Conservation (phyloP, 495 filamentous ascomycete genomes). For the Penicillium malachiteum region DNA sequence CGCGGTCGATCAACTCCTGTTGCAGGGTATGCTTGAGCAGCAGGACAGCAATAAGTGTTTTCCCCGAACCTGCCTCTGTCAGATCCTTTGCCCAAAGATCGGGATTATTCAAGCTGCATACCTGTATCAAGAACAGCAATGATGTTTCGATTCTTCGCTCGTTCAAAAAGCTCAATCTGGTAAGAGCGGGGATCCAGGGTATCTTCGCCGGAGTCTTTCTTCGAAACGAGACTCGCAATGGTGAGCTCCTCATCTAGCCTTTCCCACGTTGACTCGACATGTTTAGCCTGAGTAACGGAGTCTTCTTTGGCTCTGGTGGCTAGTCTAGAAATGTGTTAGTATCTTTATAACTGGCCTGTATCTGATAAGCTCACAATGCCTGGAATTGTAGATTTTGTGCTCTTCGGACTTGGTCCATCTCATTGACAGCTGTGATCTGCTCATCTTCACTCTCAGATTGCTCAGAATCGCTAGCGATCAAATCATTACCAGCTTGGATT, state of each 20-base stretch:
- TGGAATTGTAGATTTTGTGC: constrained; percentile 55
- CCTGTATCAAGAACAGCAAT: constrained; percentile 97
- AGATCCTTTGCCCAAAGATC: not conserved
- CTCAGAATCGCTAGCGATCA: constrained; percentile 16
- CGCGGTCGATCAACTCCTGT: constrained; percentile 72
- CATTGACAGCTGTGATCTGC: constrained; percentile 22
- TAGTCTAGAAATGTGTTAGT: constrained; percentile 35
- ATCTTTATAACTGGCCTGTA: not conserved
- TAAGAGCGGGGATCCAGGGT: constrained; percentile 82
- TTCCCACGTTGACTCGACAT: constrained; percentile 3
- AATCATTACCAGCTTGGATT: not conserved
- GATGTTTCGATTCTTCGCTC: constrained; percentile 80
- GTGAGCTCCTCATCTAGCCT: constrained; percentile 32
- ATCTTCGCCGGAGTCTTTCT: constrained; percentile 33
- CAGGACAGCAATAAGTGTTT: constrained; percentile 91
- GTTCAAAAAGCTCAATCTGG: constrained; percentile 88
- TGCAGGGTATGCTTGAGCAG: constrained; percentile 77
- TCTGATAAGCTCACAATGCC: constrained; percentile 41
- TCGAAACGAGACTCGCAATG: constrained; percentile 43
- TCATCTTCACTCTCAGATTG: constrained; percentile 36
- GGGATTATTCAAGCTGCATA: constrained; percentile 17
- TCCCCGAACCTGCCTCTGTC: constrained; percentile 71
- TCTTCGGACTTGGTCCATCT: constrained; percentile 47
- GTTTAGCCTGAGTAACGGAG: constrained; percentile 28
- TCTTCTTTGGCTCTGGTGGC: constrained; percentile 37